Evolutionary conservation across 352 stramenopile genomes (phyloP).

Genomic region (Phytopythium vexans): DNA sequence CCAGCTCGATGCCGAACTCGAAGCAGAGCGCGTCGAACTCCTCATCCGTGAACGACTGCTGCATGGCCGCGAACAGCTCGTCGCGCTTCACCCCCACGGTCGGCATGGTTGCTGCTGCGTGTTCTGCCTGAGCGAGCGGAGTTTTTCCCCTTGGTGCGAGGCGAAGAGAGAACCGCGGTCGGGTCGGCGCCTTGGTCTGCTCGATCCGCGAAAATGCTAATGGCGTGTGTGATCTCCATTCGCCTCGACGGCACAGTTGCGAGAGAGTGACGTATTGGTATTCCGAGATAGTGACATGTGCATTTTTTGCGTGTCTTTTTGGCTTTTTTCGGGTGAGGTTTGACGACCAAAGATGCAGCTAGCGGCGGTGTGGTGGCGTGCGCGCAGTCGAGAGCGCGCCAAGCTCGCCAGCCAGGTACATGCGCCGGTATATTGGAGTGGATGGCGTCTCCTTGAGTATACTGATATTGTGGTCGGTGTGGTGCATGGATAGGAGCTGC

Average conservation of each 20-base stretch:
- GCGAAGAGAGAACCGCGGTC: no score
- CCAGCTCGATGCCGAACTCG: conserved; percentile 99
- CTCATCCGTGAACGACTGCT: conserved; percentile 96
- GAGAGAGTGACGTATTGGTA: no score
- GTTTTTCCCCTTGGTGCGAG: no score
- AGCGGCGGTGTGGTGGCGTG: background rate
- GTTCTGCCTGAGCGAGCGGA: background rate
- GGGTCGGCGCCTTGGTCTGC: no score
- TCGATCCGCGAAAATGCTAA: no score
- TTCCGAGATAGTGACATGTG: no score
- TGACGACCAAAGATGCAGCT: conserved; percentile 1
- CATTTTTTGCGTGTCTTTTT: no score
- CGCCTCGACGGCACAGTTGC: no score
- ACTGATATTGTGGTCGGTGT: background rate
- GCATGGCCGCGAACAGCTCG: conserved; percentile 96
- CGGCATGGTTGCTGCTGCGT: conserved; percentile 84
- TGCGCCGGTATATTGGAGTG: no score
- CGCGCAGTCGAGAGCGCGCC: background rate
- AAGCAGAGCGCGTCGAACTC: conserved; percentile 99
- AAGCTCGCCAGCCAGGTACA: conserved; percentile 3
- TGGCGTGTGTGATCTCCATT: no score
- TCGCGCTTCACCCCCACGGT: conserved; percentile 97
- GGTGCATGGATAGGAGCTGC: conserved; percentile 37
- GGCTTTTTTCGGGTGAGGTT: background rate
- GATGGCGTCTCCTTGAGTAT: background rate